Conservation (phyloP, 495 filamentous ascomycete species). For the Trichocladium antarcticum region DNA sequence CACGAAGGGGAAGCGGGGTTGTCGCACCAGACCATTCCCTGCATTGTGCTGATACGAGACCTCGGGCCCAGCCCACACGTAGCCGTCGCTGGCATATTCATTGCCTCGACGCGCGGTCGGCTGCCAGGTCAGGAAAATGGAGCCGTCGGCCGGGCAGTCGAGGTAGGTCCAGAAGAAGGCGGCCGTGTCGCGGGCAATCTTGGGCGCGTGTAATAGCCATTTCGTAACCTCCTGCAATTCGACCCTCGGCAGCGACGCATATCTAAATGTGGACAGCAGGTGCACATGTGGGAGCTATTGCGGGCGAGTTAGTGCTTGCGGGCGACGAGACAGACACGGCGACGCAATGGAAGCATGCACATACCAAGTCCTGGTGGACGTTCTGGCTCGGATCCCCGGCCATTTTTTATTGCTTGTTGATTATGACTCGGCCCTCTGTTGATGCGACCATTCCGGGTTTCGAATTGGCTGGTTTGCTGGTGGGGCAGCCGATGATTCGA, state of each 20-base stretch:
- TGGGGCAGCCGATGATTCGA: not conserved
- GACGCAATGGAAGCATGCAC: constrained; percentile 7
- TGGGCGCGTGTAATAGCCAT: constrained; percentile 68
- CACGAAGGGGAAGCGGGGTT: not conserved
- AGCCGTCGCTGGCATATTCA: constrained; percentile 80
- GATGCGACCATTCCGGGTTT: not conserved
- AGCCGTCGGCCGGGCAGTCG: constrained; percentile 67
- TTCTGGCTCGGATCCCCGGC: constrained; percentile 28
- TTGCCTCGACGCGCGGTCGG: constrained; percentile 53
- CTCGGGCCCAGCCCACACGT: constrained; percentile 77
- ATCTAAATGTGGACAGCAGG: constrained; percentile 64
- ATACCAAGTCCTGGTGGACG: constrained; percentile 28
- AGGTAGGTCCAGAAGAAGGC: constrained; percentile 89
- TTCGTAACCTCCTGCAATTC: constrained; percentile 59
- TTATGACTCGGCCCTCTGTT: not conserved
- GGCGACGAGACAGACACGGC: not conserved
- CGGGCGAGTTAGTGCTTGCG: constrained; percentile 5
- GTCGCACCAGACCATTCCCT: constrained; percentile 61
- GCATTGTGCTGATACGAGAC: constrained; percentile 55
- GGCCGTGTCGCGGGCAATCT: constrained; percentile 60
- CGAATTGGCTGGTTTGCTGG: not conserved
- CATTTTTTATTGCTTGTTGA: constrained; percentile 11
- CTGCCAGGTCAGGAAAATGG: constrained; percentile 78
- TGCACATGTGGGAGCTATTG: constrained; percentile 77
- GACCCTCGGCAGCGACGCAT: constrained; percentile 53